Base-by-base conservation (phyloP, 2,329 filamentous ascomycete genomes). In the Talaromyces funiculosus region DNA sequence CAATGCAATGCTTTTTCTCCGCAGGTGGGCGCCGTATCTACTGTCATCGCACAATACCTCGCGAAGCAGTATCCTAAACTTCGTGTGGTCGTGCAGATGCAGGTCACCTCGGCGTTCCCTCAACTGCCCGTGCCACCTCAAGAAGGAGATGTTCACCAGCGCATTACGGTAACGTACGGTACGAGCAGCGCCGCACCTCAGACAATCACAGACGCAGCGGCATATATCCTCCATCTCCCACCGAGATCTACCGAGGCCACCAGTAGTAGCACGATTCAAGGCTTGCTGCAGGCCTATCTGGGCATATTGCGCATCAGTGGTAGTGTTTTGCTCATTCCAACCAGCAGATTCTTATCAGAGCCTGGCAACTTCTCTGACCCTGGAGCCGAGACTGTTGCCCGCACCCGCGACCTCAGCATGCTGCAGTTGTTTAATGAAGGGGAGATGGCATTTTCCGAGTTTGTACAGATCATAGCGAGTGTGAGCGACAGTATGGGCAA, bases 151-250 rank as follows among this genome's bases (percentile, higher is more conserved):
- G n/a, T n/a, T n/a, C n/a, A n/a, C n/a, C n/a, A n/a, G n/a, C 53
- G 53, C n/a, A 62, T 68, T 59, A 61, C 60, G 4, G 59, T 72
- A 22, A 58, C 65, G 22, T 20, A 65, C 43, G 63, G 71, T 8
- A 53, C 59, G 4, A 64, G 60, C 3, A 69, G 65, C 0, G 62
- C 63, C 18, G n/a, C n/a, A n/a, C 63, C 59, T 7, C 73, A 73
- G 63, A 61, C 54, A 12, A 67, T 73, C 18, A 62, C 57, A 12
- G 67, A 75, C 57, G 74, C 72, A 0, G 68, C 70, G 3, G 67
- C 76, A 2, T 77, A 76, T 61, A 69, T 76, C 31, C 43, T 76
- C 4, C 69, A 67, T 38, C 61, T 72, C 4, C 63, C 67, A 1
- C 37, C 60, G 2, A 57, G 37, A 47, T 59, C 10, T 38, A 61